These are phyloP conservation scores for Hyphodiscus sp. DNA, from an alignment of 2,329 filamentous ascomycete species.

Conservation along the genomic window DNA sequence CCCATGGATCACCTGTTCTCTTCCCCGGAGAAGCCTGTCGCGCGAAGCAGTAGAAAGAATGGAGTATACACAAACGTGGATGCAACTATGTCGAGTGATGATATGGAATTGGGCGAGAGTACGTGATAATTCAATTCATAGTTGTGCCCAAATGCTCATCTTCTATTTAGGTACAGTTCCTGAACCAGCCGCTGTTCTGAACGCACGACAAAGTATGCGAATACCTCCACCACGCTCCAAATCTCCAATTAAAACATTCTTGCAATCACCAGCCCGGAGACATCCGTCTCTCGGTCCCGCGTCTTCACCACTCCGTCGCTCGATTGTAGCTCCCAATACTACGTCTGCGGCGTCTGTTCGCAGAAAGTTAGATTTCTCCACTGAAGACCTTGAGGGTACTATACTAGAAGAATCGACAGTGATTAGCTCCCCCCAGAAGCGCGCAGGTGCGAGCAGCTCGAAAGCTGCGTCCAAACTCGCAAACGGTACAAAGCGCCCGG, in stretches of 20 bases:
- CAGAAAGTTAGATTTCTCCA: slow-evolving; percentile 29
- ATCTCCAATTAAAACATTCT: slow-evolving; percentile 30
- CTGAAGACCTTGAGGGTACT: slow-evolving; percentile 14
- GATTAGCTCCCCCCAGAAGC: slow-evolving; percentile 14
- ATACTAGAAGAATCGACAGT: slow-evolving; percentile 1
- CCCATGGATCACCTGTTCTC: slow-evolving; percentile 83
- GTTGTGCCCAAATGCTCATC: slow-evolving; percentile 8
- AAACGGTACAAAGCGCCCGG: slow-evolving; percentile 16
- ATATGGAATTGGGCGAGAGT: slow-evolving; percentile 61
- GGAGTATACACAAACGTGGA: slow-evolving; percentile 24
- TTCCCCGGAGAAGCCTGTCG: slow-evolving; percentile 59
- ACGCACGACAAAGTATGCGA: slow-evolving; percentile 30
- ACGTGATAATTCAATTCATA: slow-evolving; percentile 15
- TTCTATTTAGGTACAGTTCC: slow-evolving; percentile 39
- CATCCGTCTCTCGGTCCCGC: slow-evolving; percentile 26
- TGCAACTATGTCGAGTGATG: slow-evolving; percentile 44
- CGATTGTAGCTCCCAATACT: slow-evolving; percentile 21
- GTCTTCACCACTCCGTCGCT: slow-evolving; percentile 26
- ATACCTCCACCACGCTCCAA: slow-evolving; percentile 29
- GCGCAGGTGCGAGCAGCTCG: slow-evolving; percentile 9
- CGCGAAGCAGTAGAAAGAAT: slow-evolving; percentile 7
- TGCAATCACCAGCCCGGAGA: slow-evolving; percentile 30
- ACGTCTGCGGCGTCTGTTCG: slow-evolving; percentile 22
- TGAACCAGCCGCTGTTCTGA: slow-evolving; percentile 39
- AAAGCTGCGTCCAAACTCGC: slow-evolving; percentile 13